phyloP scores from a whole-genome alignment of 805 yeast genomes.

The Torulaspora gathmanii region DNA sequence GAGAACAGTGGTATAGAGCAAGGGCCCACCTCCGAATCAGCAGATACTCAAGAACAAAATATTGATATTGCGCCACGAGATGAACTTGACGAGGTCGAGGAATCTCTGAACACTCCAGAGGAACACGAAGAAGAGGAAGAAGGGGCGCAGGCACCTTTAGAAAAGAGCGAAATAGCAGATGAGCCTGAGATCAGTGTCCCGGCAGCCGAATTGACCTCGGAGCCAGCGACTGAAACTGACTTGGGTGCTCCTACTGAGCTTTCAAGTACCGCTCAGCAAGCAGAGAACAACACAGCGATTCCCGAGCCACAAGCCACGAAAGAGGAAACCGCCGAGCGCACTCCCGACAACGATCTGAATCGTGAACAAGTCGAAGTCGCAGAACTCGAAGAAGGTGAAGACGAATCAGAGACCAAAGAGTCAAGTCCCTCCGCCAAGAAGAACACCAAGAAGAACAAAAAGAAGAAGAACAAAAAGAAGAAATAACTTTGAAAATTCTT shows the following conservation, averaged over 20 bases:
- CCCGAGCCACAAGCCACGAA: too few relatives aligned
- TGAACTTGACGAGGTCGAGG: neutral
- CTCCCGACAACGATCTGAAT: too few relatives aligned
- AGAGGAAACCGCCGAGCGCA: too few relatives aligned
- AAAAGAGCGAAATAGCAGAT: too few relatives aligned
- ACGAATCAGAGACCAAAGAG: slow-evolving; percentile 5
- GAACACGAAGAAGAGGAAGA: slow-evolving; percentile 6
- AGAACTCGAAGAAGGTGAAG: slow-evolving; percentile 17
- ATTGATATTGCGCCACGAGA: too few relatives aligned
- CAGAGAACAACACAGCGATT: neutral
- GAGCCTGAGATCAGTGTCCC: too few relatives aligned
- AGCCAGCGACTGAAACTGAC: too few relatives aligned
- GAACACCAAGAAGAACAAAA: slow-evolving; percentile 11
- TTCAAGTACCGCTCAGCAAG: neutral
- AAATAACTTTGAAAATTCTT: slow-evolving; percentile 16
- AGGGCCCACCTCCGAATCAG: neutral
- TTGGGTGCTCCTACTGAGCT: neutral
- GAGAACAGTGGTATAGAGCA: neutral
- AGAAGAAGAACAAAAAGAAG: slow-evolving; percentile 37
- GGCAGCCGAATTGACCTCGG: too few relatives aligned
- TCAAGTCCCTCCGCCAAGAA: neutral
- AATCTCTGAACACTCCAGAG: neutral
- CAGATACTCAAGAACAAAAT: neutral
- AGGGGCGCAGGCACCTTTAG: neutral
- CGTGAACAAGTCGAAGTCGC: neutral